Percentiles rank a stretch among this genome's conserved stretches.
These are phyloP conservation scores for Erysiphe pulchra DNA, from an alignment of 2,329 filamentous ascomycete genomes.

Conservation along the genomic window DNA sequence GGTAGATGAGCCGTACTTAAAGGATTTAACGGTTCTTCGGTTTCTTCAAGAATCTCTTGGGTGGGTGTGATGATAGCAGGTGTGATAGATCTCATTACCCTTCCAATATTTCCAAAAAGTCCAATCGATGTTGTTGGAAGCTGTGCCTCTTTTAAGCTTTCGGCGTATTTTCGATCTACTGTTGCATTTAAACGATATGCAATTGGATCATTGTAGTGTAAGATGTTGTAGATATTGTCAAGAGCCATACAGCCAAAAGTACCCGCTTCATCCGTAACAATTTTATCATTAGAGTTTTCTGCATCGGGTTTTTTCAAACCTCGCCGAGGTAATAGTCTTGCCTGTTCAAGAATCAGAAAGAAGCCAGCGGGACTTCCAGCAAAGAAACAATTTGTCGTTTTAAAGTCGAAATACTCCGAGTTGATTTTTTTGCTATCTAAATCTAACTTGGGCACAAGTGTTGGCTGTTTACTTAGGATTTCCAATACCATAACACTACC, in stretches of 20 bases:
- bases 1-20: slow-evolving; percentile 21
- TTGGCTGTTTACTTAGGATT: slow-evolving; percentile 73
- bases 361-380: slow-evolving; percentile 79
- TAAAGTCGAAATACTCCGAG: slow-evolving; percentile 57
- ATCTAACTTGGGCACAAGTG: slow-evolving; percentile 28
- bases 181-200: slow-evolving; percentile 81
- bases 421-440: slow-evolving; percentile 17
- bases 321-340: slow-evolving; percentile 44
- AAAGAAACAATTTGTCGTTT: slow-evolving; percentile 72
- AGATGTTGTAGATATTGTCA: slow-evolving; percentile 89
- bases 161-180: slow-evolving; percentile 57
- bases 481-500: slow-evolving; percentile 90
- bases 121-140: slow-evolving; percentile 49
- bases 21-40: background rate
- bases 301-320: slow-evolving; percentile 53
- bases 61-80: slow-evolving; percentile 19
- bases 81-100: slow-evolving; percentile 34
- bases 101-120: slow-evolving; percentile 36
- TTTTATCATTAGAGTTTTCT: slow-evolving; percentile 30
- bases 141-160: slow-evolving; percentile 48
- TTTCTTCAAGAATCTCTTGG: slow-evolving; percentile 4
- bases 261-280: slow-evolving; percentile 52
- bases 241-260: slow-evolving; percentile 77
- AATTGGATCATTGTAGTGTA: slow-evolving; percentile 47
- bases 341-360: slow-evolving; percentile 66